These are phyloP conservation scores for Aspergillus fischeri DNA, from an alignment of 2,329 filamentous ascomycete genomes.

Conservation along the genomic window DNA sequence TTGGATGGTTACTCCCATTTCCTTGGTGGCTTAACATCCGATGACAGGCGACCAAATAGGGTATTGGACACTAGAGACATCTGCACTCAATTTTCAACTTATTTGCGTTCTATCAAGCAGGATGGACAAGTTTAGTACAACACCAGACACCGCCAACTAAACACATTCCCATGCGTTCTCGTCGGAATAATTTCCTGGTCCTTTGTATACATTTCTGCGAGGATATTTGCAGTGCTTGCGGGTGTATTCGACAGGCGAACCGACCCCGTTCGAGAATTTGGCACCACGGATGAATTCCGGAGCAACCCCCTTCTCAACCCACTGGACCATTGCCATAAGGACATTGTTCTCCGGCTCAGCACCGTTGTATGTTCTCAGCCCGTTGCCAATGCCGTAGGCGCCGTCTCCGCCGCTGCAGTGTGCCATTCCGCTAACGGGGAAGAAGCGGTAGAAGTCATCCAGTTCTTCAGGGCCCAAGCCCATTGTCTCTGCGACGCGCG, in stretches of 20 bases:
- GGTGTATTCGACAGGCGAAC: constrained; percentile 39
- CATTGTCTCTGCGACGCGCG: constrained; percentile 40
- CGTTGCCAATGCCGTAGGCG: constrained; percentile 41
- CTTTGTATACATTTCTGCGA: constrained; percentile 28
- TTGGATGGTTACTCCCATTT: too few relatives aligned
- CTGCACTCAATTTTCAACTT: too few relatives aligned
- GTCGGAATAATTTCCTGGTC: constrained; percentile 30
- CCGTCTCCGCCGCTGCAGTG: constrained; percentile 47
- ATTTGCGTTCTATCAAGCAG: too few relatives aligned
- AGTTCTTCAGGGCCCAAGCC: constrained; percentile 26
- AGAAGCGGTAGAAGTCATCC: constrained; percentile 46
- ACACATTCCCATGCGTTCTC: constrained; percentile 33
- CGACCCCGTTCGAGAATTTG: constrained; percentile 41
- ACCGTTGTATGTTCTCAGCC: constrained; percentile 14
- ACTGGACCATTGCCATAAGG: constrained; percentile 47
- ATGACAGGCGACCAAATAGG: too few relatives aligned
- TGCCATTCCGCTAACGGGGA: constrained; percentile 52
- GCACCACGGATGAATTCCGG: constrained; percentile 41
- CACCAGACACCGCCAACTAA: constrained; percentile 4
- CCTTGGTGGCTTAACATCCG: too few relatives aligned
- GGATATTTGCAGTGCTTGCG: constrained; percentile 46
- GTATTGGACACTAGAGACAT: too few relatives aligned
- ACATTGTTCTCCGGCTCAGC: constrained; percentile 43
- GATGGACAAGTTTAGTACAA: too few relatives aligned
- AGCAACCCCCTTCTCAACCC: constrained; percentile 45